Conservation (phyloP, 1,139 yeast species). For the Candida labiduridarum region DNA sequence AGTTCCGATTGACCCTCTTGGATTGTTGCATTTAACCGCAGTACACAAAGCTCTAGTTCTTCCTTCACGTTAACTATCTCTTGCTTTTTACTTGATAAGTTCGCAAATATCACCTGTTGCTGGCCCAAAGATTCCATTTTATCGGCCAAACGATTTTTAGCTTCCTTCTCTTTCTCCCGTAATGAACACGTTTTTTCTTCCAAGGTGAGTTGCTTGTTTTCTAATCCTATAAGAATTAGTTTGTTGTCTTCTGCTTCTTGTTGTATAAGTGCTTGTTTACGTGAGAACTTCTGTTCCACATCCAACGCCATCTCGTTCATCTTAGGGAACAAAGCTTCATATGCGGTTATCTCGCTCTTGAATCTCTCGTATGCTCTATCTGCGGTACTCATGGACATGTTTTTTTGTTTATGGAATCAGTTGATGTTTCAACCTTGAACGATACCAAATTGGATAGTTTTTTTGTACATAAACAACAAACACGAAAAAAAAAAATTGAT, state of each 20-base stretch:
- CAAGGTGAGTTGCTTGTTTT: constrained; percentile 1
- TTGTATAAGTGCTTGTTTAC: constrained; percentile 8
- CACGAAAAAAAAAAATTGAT: background rate
- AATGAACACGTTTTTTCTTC: background rate
- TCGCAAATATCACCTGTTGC: constrained; percentile 31
- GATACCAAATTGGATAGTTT: no score
- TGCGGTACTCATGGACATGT: constrained; percentile 5
- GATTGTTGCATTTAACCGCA: constrained; percentile 22
- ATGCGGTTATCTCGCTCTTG: constrained; percentile 7
- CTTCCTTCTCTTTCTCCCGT: background rate
- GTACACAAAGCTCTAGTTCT: constrained; percentile 29
- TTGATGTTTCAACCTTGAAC: background rate
- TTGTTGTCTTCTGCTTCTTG: constrained; percentile 8
- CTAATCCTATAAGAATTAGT: constrained; percentile 5
- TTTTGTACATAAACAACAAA: background rate
- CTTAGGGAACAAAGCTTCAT: constrained; percentile 10
- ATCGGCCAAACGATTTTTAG: constrained; percentile 1
- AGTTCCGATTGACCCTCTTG: constrained; percentile 15
- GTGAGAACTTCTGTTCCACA: constrained; percentile 9
- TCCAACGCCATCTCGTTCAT: constrained; percentile 10
- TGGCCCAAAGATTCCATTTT: constrained; percentile 18
- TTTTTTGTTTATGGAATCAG: background rate
- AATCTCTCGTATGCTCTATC: constrained; percentile 6
- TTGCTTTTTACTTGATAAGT: constrained; percentile 26
- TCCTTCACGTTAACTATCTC: constrained; percentile 23